Base-by-base conservation (phyloP, 2,329 filamentous ascomycete genomes). In the Akanthomyces lecanii region DNA sequence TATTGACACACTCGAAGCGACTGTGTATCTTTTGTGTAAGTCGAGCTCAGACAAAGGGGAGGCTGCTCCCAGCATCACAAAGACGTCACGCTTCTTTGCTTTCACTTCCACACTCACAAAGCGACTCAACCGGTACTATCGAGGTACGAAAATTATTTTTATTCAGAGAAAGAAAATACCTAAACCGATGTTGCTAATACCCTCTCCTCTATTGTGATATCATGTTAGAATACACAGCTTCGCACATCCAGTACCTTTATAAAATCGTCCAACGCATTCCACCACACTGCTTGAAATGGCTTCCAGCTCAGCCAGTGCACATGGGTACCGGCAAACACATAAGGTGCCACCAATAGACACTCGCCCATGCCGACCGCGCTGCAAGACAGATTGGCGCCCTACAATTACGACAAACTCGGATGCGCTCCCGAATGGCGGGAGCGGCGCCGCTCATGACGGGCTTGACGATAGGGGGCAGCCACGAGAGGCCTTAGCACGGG, bases 381-480 rank as follows among this genome's bases (percentile, higher is more conserved):
- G 33, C 45, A 62, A 48, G 36, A 16, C 21, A 6, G 38, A 18
- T 12, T 16, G 25, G 12, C 30, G 33, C 10, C 23, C 3, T 3
- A 16, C 38, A 6, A 6, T 1, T 56, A 2, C 51, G 60, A 6
- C 60, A 56, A 18, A 62, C 60, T 10, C 50, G 60, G 36, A 62
- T 62, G 52, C 68, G 70, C 28, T 67, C 70, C 2, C 60, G 40
- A 25, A 66, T 71, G n/a, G 42, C 30, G 2, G 54, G 65, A 48
- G 65, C 69, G 36, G 64, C 70, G 40, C 66, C 64, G 1, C 64
- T 71, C 10, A 69, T 72, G 70, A 44, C 33, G 14, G 69, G 6
- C 66, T 72, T 36, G 66, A 67, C 21, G 14, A 62, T 14, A 62
- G 40, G 11, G 65, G 63, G 18, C 50, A n/a, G 8, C 62, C 68